Base-by-base conservation (phyloP, 768 basidiomycete species). In the Leucocoprinus sp. region DNA sequence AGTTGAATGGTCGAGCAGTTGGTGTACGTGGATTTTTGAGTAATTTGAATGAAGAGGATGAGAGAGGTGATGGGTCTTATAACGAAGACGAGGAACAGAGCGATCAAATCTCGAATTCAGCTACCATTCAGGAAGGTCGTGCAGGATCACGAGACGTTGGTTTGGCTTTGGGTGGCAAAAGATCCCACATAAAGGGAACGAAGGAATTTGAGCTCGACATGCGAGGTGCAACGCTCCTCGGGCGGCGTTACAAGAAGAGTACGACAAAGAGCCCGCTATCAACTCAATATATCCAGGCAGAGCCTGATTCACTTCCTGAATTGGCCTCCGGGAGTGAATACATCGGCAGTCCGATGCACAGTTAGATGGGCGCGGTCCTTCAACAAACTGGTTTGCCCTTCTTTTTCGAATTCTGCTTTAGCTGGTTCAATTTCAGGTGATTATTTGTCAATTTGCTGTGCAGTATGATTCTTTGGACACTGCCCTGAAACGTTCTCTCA, bases 21-120 rank as follows among this genome's bases (percentile, higher is more conserved):
- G 93, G 92, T 17, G 66, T 67, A 2, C 75, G 80, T 41, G 87
- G 87, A 3, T 89, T 86, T 69, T 65, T 97, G 17, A 73, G 72
- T 7, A 90, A 85, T 4, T 72, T 99, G 52, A 96, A 98, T 61
- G 96, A 98, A 57, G 96, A 98, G 57, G 93, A 92, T 43, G 93
- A 93, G 46, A 95, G 97, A 59, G 71, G 66, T 2, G 48, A 36
- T 1, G 52, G 45, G n/a, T 54, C 57, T n/a, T 58, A 11, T 70
- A 73, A 27, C 70, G 60, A 21, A 59, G 17, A 50, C 19, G 46
- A 36, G 33, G 27, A 38, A 23, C 26, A 18, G 17, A 31, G 26
- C 9, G 22, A 29, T 19, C 34, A 24, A 46, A 17, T 50, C 51
- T 19, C 52, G 52, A 22, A 44, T 39, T 35, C 33, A 7, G 22